Evolutionary conservation across 495 filamentous ascomycete genomes (phyloP).

Genomic region (Penicillium desertorum): DNA sequence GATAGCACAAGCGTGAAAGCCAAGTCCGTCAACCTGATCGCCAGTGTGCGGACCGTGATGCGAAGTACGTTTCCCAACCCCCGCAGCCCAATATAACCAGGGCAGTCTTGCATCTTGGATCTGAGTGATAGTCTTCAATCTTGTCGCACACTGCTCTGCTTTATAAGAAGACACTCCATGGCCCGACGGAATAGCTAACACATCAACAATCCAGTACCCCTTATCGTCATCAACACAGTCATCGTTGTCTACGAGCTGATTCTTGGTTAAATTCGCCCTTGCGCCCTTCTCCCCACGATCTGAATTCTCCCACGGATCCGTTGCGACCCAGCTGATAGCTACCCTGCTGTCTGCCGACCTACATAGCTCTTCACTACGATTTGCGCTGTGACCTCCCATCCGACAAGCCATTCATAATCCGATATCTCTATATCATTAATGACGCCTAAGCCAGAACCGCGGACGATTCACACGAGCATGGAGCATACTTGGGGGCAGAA

Average conservation of each 20-base stretch:
- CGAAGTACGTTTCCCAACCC: conserved; percentile 65
- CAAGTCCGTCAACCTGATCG: conserved; percentile 84
- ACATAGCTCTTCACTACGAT: not conserved
- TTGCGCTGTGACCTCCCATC: not conserved
- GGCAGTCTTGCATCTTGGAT: not conserved
- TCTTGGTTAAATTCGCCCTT: conserved; percentile 61
- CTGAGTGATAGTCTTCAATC: not conserved
- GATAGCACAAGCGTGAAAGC: conserved; percentile 81
- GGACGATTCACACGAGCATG: conserved; percentile 16
- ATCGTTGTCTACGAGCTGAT: conserved; percentile 88
- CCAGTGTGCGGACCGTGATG: conserved; percentile 89
- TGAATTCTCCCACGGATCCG: not conserved
- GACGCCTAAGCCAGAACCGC: conserved; percentile 7
- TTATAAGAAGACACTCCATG: not conserved
- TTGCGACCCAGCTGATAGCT: not conserved
- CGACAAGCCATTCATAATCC: not conserved
- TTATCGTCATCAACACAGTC: conserved; percentile 87
- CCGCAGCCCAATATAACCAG: conserved; percentile 5
- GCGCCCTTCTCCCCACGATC: not conserved
- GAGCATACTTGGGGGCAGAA: conserved; percentile 5
- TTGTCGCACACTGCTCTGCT: not conserved
- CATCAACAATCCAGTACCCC: conserved; percentile 64
- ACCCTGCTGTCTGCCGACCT: not conserved
- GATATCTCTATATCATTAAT: conserved; percentile 1
- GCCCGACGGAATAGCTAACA: conserved; percentile 14